Evolutionary conservation across 1,139 yeast species (phyloP).

Genomic region (Protomyces pachydermus): DNA sequence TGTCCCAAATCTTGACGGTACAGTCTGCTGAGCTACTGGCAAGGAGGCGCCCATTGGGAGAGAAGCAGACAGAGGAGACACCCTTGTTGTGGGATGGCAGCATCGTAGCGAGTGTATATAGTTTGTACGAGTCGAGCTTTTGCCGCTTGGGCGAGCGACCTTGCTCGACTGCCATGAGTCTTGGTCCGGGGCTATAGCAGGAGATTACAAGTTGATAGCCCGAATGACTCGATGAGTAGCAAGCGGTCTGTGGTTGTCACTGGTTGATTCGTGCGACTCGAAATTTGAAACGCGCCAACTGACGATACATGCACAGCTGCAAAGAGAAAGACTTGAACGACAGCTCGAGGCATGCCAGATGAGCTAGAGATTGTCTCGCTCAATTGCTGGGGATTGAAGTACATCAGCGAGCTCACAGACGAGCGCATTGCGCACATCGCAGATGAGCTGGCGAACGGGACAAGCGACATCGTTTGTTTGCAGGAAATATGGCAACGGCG

Average conservation of each 20-base stretch:
- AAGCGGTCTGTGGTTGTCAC: too few relatives aligned
- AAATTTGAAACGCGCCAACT: too few relatives aligned
- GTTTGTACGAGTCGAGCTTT: not conserved
- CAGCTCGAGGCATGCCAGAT: not conserved
- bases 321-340: too few relatives aligned
- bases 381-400: constrained; percentile 84
- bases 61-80: constrained; percentile 51
- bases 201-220: too few relatives aligned
- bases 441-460: constrained; percentile 50
- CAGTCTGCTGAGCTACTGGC: constrained; percentile 50
- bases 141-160: not conserved
- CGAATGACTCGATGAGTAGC: too few relatives aligned
- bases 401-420: constrained; percentile 62
- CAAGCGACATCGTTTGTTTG: constrained; percentile 77
- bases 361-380: constrained; percentile 16
- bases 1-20: constrained; percentile 46
- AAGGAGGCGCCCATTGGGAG: constrained; percentile 59
- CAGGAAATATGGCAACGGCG: constrained; percentile 90
- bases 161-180: not conserved
- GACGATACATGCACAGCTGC: too few relatives aligned
- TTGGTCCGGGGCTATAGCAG: too few relatives aligned
- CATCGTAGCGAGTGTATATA: constrained; percentile 14
- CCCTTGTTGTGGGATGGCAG: constrained; percentile 35
- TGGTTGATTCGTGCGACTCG: too few relatives aligned
- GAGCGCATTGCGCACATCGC: constrained; percentile 72